These are phyloP conservation scores for Arxiozyma bovina DNA, from an alignment of 1,139 yeast species.

Conservation along the genomic window DNA sequence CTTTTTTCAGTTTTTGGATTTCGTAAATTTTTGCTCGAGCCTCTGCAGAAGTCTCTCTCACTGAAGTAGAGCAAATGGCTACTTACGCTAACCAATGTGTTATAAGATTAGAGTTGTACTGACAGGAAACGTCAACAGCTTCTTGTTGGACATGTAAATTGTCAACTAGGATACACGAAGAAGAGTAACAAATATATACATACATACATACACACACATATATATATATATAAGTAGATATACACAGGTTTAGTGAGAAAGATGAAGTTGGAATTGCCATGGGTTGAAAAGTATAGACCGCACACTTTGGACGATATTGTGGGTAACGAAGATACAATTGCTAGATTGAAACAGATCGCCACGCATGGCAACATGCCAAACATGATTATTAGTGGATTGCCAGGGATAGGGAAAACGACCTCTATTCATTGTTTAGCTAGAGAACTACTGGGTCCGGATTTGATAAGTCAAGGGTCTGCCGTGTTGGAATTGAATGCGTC, in stretches of 20 bases:
- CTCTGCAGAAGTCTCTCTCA: no score
- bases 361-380: constrained; percentile 96
- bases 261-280: constrained; percentile 33
- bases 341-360: constrained; percentile 74
- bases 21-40: neutral
- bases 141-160: no score
- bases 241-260: neutral
- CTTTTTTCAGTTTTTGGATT: neutral
- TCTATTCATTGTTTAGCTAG: constrained; percentile 84
- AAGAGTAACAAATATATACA: no score
- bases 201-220: no score
- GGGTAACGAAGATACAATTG: constrained; percentile 86
- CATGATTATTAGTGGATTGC: constrained; percentile 84
- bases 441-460: constrained; percentile 67
- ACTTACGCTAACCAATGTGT: no score
- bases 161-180: no score
- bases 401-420: constrained; percentile 96
- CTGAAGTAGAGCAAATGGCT: no score
- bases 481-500: constrained; percentile 91
- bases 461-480: constrained; percentile 48
- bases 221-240: neutral
- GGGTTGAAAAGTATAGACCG: constrained; percentile 97
- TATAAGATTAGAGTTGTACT: no score
- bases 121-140: no score
- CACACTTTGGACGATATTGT: constrained; percentile 70